Base-by-base conservation (phyloP, 2,329 filamentous ascomycete species). In the Colletotrichum sp. region DNA sequence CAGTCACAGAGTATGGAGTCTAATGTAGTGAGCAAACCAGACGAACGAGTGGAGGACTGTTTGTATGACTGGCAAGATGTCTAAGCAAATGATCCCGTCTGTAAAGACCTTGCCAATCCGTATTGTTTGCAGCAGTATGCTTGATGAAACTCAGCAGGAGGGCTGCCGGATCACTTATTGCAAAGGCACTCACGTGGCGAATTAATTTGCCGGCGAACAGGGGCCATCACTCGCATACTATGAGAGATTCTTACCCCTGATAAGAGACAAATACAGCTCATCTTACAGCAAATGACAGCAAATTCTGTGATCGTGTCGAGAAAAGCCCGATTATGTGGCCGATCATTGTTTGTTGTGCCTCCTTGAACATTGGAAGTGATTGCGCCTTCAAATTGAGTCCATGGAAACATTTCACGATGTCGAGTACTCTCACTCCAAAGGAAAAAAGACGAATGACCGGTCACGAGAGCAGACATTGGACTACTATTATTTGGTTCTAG, bases 161-260 rank as follows among this genome's bases (percentile, higher is more conserved):
- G 6, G n/a, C 10, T 52, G 43, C 43, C 43, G 8, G n/a, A 1
- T 13, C 43, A 21, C n/a, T 10, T 52, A 1, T 13, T 21, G 43
- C n/a, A 21, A 52, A 13, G 43, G 0, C n/a, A 12, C 43, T 21
- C 43, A 3, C 13, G 1, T 8, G n/a, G 10, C n/a, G n/a, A 52
- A n/a, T 13, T n/a, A 13, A 52, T 13, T 21, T 13, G 10, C 43
- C n/a, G n/a, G n/a, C 43, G n/a, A 10, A 21, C 43, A 1, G 6
- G 10, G 0, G 10, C n/a, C 10, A 1, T 52, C n/a, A 13, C 0
- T 21, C 0, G 12, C 6, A 21, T 52, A 7, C 10, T 5, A 43
- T 43, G n/a, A 52, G 43, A 52, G 13, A 36, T 36, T 36, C 1
- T 34, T 2, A 34, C 13, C 32, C 0, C 32, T 34, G 34, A 15